phyloP scores from a whole-genome alignment of 148 eudicot species.

The Fagopyrum tataricum region DNA sequence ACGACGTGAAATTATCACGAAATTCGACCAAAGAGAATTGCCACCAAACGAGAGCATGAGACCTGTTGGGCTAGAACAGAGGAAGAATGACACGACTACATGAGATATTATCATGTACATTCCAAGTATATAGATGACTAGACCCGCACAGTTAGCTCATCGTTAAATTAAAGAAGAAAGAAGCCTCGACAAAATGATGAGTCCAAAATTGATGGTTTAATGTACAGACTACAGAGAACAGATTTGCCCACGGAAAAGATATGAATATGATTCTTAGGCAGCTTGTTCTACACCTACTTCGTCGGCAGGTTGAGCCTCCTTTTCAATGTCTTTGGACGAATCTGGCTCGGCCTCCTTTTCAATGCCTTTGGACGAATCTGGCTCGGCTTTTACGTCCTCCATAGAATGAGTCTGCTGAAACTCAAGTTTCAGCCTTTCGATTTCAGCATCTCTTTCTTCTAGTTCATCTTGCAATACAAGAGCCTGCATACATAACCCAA shows the following conservation, averaged over 20 bases:
- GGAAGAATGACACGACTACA: no score
- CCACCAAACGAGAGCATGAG: no score
- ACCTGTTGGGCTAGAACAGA: no score
- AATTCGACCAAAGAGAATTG: no score
- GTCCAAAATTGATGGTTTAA: conserved; percentile 9
- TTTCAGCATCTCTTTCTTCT: conserved; percentile 64
- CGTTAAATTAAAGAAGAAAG: not conserved
- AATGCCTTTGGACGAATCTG: not conserved
- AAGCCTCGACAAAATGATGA: not conserved
- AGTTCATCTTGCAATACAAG: conserved; percentile 66
- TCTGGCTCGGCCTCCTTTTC: conserved; percentile 12
- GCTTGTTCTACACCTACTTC: not conserved
- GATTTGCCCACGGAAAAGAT: not conserved
- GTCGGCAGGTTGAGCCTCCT: not conserved
- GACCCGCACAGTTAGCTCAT: not conserved
- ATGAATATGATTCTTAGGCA: not conserved
- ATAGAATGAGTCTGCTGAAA: conserved; percentile 26
- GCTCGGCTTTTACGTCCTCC: conserved; percentile 26
- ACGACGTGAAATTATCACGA: no score
- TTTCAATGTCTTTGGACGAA: conserved; percentile 4
- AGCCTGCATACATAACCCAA: conserved; percentile 33
- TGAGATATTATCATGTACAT: not conserved
- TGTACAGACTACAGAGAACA: not conserved
- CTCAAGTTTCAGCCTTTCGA: conserved; percentile 50
- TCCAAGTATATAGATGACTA: not conserved